Percentiles rank a stretch among this genome's conserved stretches.
Conservation (phyloP, 495 filamentous ascomycete species). For the Podospora pseudoanserina region DNA sequence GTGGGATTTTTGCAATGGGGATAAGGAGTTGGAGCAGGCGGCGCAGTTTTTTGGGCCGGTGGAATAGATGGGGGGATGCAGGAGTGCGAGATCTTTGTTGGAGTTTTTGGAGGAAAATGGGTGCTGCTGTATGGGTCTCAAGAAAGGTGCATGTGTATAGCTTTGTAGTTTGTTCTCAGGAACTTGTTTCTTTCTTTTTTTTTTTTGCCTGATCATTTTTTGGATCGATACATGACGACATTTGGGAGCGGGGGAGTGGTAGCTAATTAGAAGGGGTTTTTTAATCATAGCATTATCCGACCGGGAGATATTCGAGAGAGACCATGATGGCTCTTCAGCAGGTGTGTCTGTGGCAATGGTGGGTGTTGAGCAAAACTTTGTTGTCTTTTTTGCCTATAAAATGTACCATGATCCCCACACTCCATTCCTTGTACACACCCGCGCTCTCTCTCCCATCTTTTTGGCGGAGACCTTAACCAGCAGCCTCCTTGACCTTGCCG, state of each 20-base stretch:
- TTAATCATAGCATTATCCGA: not conserved
- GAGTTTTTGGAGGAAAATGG: not conserved
- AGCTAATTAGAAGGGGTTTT: not conserved
- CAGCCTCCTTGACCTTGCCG: constrained; percentile 76
- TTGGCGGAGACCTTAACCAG: constrained; percentile 37
- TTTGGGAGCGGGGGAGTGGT: not conserved
- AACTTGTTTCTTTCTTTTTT: not conserved
- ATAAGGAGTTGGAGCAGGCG: constrained; percentile 76
- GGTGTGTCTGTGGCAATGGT: not conserved
- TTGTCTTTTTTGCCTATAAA: not conserved
- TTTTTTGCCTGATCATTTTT: not conserved
- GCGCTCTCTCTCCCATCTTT: not conserved
- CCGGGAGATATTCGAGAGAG: no score
- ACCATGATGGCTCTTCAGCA: no score
- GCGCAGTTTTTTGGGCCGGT: constrained; percentile 68
- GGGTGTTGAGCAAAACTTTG: not conserved
- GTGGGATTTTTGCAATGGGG: constrained; percentile 96
- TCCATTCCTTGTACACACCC: not conserved
- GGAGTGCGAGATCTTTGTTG: not conserved
- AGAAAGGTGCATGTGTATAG: not conserved
- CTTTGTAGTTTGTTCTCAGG: not conserved
- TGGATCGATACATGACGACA: not conserved
- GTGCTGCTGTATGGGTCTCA: not conserved
- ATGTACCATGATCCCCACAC: not conserved
- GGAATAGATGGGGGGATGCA: constrained; percentile 32